phyloP scores from a whole-genome alignment of 495 filamentous ascomycete genomes.

The Annulohypoxylon nitens region DNA sequence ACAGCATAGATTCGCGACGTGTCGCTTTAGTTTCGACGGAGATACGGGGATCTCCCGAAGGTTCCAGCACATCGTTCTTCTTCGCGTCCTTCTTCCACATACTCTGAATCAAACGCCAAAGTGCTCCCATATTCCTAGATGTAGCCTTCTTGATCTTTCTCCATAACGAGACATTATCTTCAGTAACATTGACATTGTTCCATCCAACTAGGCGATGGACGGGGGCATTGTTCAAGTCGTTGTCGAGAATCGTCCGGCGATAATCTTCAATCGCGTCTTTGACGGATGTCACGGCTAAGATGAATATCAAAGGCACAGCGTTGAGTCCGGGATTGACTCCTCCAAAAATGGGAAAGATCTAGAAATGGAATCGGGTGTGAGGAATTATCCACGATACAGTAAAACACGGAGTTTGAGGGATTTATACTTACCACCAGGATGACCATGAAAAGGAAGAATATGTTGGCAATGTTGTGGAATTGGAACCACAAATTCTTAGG shows the following conservation, averaged over 20 bases:
- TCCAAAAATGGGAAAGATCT: conserved; percentile 98
- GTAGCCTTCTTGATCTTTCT: conserved; percentile 92
- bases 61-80: conserved; percentile 21
- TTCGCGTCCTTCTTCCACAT: conserved; percentile 61
- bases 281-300: conserved; percentile 88
- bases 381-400: not conserved
- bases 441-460: conserved; percentile 97
- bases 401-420: not conserved
- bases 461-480: conserved; percentile 98
- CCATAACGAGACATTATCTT: conserved; percentile 88
- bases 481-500: conserved; percentile 98
- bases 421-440: conserved; percentile 84
- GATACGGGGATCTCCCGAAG: conserved; percentile 62
- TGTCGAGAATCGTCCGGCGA: conserved; percentile 90
- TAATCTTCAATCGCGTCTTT: conserved; percentile 99
- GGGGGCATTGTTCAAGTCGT: conserved; percentile 94
- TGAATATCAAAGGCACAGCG: conserved; percentile 92
- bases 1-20: conserved; percentile 71
- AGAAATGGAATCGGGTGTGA: conserved; percentile 42
- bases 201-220: conserved; percentile 90
- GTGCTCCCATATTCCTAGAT: conserved; percentile 69
- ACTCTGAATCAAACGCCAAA: conserved; percentile 64
- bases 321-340: conserved; percentile 90
- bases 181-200: conserved; percentile 92
- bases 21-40: conserved; percentile 74